These are phyloP conservation scores for Wickerhamiella slavikovae DNA, from an alignment of 805 yeast genomes.

Conservation along the genomic window DNA sequence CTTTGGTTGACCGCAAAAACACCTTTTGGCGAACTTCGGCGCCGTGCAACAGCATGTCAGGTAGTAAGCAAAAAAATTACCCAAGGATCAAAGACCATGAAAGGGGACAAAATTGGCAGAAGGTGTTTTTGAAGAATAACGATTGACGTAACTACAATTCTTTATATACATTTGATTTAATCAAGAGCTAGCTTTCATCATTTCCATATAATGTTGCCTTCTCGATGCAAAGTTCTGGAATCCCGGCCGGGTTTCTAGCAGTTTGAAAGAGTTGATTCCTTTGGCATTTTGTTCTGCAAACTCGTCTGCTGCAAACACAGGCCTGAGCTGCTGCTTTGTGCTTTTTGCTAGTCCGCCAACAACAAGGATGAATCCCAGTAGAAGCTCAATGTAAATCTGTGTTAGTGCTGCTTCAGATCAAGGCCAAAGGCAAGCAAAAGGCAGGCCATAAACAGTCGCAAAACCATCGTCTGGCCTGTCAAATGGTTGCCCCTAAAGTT, in stretches of 20 bases:
- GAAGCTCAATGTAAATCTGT: conserved; percentile 28
- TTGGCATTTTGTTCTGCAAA: conserved; percentile 26
- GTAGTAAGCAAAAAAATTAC: neutral
- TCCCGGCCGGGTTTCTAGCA: conserved; percentile 28
- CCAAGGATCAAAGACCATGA: neutral
- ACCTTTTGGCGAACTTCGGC: conserved; percentile 31
- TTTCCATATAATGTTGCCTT: no score
- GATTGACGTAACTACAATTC: no score
- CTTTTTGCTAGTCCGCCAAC: conserved; percentile 18
- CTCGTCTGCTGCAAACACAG: conserved; percentile 29
- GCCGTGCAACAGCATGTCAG: conserved; percentile 2
- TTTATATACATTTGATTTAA: no score
- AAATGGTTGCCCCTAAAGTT: no score
- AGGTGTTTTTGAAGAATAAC: no score
- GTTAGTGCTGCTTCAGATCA: conserved; percentile 1
- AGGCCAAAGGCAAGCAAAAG: no score
- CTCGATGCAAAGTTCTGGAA: conserved; percentile 29
- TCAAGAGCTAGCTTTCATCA: no score
- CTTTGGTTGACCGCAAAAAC: conserved; percentile 62
- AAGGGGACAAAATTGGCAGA: neutral
- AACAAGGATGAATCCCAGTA: conserved; percentile 26
- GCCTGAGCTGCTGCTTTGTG: conserved; percentile 22
- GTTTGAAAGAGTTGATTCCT: conserved; percentile 28
- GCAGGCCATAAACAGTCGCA: neutral
- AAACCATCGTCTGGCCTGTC: neutral